Conservation (phyloP, 352 stramenopile genomes). For the Phytophthora idaei region DNA sequence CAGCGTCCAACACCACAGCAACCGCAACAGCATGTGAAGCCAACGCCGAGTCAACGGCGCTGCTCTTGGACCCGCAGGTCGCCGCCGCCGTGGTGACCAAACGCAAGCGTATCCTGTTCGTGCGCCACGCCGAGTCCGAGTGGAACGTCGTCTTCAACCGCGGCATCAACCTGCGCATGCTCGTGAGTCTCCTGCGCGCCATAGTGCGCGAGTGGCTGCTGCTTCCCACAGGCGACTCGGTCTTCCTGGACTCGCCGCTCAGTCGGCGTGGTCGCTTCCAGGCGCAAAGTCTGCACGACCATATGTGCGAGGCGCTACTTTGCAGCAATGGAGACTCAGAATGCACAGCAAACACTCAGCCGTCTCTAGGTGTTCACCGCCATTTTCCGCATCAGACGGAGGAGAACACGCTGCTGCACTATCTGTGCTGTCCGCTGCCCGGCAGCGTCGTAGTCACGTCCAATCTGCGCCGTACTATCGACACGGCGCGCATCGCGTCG, state of each 20-base stretch:
- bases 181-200: conserved; percentile 55
- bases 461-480: conserved; percentile 78
- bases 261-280: conserved; percentile 67
- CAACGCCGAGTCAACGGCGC: neutral
- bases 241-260: conserved; percentile 88
- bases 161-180: conserved; percentile 49
- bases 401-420: conserved; percentile 45
- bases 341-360: neutral
- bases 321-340: conserved; percentile 2
- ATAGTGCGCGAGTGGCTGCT: conserved; percentile 73
- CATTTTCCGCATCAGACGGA: conserved; percentile 24
- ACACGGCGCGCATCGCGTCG: conserved; percentile 81
- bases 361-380: neutral
- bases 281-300: conserved; percentile 53
- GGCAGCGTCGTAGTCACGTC: conserved; percentile 72
- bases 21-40: neutral
- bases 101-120: conserved; percentile 77
- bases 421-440: conserved; percentile 52
- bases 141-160: conserved; percentile 92
- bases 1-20: neutral
- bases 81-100: conserved; percentile 16
- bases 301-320: conserved; percentile 41
- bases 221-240: conserved; percentile 66
- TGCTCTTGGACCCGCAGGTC: conserved; percentile 8
- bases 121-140: conserved; percentile 88